A percentile compares a stretch with the other conserved stretches of the same genome.
phyloP scores from a whole-genome alignment of 139 green algal genomes.

The Chlamydomonas asymmetrica region DNA sequence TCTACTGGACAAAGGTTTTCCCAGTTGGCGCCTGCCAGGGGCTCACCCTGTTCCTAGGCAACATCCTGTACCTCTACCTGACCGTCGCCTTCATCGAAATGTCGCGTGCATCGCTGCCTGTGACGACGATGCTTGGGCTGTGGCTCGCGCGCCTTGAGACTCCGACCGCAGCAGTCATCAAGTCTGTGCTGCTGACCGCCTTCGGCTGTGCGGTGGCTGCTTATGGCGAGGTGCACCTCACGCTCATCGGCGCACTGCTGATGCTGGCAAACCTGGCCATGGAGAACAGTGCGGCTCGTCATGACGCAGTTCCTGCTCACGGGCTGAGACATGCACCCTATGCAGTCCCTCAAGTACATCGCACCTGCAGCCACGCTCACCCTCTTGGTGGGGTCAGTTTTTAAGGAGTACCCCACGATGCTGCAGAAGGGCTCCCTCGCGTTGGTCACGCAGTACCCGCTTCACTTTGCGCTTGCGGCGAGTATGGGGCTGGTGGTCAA shows the following conservation, averaged over 20 bases:
- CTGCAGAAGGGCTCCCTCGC: conserved; percentile 7
- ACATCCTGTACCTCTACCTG: conserved; percentile 31
- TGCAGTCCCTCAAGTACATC: conserved; percentile 41
- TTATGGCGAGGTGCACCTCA: conserved; percentile 37
- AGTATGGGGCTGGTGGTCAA: conserved; percentile 32
- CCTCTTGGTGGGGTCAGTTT: conserved; percentile 7
- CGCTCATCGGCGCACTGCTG: conserved; percentile 5
- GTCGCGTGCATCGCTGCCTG: conserved; percentile 27
- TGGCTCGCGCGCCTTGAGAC: conserved; percentile 28
- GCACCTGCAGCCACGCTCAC: conserved; percentile 23
- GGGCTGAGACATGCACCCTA: conserved; percentile 32
- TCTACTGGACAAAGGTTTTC: conserved; percentile 35
- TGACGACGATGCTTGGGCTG: conserved; percentile 35
- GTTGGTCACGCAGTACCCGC: conserved; percentile 1
- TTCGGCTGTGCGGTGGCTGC: conserved; percentile 32
- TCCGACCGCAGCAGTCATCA: conserved; percentile 25
- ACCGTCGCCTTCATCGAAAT: conserved; percentile 47
- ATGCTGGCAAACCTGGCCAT: conserved; percentile 22
- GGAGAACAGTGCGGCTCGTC: conserved; percentile 29
- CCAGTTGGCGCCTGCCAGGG: conserved; percentile 22
- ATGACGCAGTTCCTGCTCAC: conserved; percentile 42
- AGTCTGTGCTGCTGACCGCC: conserved; percentile 25
- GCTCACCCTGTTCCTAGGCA: background rate
- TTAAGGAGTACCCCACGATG: conserved; percentile 27
- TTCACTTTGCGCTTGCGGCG: conserved; percentile 24